phyloP scores from a whole-genome alignment of 2,329 filamentous ascomycete genomes.

The Colletotrichum echinochloae region DNA sequence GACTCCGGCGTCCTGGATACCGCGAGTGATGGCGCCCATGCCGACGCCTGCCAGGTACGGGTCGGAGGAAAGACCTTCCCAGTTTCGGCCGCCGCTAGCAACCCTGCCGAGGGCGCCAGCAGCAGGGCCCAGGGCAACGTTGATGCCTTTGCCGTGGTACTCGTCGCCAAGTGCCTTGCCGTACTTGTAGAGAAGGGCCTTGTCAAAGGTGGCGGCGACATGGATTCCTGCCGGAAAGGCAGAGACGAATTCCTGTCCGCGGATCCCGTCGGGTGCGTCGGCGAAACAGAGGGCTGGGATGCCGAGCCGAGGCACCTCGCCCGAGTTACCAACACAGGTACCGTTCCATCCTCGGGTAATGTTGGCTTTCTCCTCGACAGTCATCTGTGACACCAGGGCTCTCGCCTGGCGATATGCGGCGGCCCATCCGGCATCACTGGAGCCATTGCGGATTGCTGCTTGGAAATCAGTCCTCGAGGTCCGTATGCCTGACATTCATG shows the following conservation, averaged over 20 bases:
- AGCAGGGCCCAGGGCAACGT: constrained; percentile 50
- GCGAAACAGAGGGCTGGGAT: constrained; percentile 63
- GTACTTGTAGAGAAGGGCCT: constrained; percentile 57
- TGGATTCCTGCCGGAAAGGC: constrained; percentile 62
- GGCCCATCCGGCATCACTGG: constrained; percentile 57
- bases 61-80: constrained; percentile 59
- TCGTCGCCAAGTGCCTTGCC: constrained; percentile 51
- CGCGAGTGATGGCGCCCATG: constrained; percentile 64
- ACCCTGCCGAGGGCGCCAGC: constrained; percentile 50
- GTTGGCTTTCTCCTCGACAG: constrained; percentile 72
- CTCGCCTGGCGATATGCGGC: constrained; percentile 69
- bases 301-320: constrained; percentile 57
- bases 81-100: constrained; percentile 50
- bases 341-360: constrained; percentile 52
- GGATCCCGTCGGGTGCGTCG: constrained; percentile 62
- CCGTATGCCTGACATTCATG: background rate
- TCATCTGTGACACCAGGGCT: constrained; percentile 70
- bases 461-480: background rate
- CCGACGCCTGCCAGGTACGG: constrained; percentile 67
- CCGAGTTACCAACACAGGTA: constrained; percentile 58
- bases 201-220: constrained; percentile 63
- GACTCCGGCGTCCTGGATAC: constrained; percentile 60
- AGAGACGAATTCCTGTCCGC: constrained; percentile 61
- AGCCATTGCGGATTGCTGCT: constrained; percentile 24
- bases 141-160: constrained; percentile 51